A percentile compares a stretch with the other conserved stretches of the same genome.
Conservation (phyloP, 2,329 filamentous ascomycete genomes). For the Pseudocercospora fuligena region DNA sequence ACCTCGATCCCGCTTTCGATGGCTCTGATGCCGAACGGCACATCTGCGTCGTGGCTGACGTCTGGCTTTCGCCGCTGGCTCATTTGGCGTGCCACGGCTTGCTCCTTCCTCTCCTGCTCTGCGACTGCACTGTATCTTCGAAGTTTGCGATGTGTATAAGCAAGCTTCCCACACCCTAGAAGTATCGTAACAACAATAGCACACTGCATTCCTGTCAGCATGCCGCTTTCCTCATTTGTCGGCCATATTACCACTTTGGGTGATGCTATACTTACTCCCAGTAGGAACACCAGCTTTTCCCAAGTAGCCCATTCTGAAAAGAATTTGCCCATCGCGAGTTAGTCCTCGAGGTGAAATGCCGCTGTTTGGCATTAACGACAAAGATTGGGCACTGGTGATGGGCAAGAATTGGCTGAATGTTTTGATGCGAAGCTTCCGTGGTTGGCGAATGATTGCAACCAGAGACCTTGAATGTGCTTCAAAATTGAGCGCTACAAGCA, state of each 20-base stretch:
- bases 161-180: slow-evolving; percentile 69
- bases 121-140: slow-evolving; percentile 46
- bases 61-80: slow-evolving; percentile 32
- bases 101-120: slow-evolving; percentile 38
- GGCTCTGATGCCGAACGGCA: slow-evolving; percentile 85
- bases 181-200: slow-evolving; percentile 72
- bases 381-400: not conserved
- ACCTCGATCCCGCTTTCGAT: slow-evolving; percentile 82
- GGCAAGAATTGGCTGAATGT: not conserved
- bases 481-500: too few species aligned
- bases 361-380: not conserved
- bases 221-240: slow-evolving; percentile 33
- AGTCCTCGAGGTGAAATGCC: not conserved
- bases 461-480: not conserved
- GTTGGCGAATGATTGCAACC: not conserved
- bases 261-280: slow-evolving; percentile 57
- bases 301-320: slow-evolving; percentile 72
- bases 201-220: slow-evolving; percentile 51
- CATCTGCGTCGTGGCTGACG: slow-evolving; percentile 62
- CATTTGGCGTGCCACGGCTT: slow-evolving; percentile 41
- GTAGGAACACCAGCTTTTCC: slow-evolving; percentile 82
- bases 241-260: slow-evolving; percentile 18
- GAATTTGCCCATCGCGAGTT: slow-evolving; percentile 39
- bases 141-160: slow-evolving; percentile 47
- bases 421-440: not conserved